phyloP scores from a whole-genome alignment of 805 yeast species.

The Myxozyma melibiosi region DNA sequence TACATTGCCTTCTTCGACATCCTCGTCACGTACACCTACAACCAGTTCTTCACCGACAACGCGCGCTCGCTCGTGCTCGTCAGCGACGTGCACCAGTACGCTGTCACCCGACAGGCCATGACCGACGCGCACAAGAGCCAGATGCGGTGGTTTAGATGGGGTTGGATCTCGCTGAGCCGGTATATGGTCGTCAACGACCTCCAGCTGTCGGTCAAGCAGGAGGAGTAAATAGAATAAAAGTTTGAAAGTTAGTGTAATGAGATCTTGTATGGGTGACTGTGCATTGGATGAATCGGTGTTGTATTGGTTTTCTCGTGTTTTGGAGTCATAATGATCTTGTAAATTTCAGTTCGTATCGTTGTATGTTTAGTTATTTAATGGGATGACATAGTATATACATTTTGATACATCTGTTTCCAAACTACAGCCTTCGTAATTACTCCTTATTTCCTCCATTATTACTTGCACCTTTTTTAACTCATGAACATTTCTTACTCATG shows the following conservation, averaged over 20 bases:
- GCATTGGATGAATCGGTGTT: too few species aligned
- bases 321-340: too few species aligned
- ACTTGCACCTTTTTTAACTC: too few species aligned
- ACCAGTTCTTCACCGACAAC: constrained; percentile 15
- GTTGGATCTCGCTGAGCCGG: constrained; percentile 78
- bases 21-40: constrained; percentile 34
- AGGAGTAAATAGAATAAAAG: too few species aligned
- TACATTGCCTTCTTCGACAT: constrained; percentile 44
- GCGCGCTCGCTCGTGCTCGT: constrained; percentile 35
- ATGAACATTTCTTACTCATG: too few species aligned
- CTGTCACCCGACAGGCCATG: constrained; percentile 67
- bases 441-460: too few species aligned
- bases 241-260: too few species aligned
- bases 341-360: too few species aligned
- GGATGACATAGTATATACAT: too few species aligned
- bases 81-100: constrained; percentile 37
- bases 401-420: neutral
- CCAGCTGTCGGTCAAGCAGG: neutral
- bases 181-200: constrained; percentile 79
- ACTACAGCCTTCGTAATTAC: neutral
- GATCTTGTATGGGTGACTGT: too few species aligned
- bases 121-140: constrained; percentile 80
- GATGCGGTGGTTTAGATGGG: constrained; percentile 92
- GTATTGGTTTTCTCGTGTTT: too few species aligned
- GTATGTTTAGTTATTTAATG: too few species aligned